A percentile compares a stretch with the other conserved stretches of the same genome.
These are phyloP conservation scores for Canavalia gladiata DNA, from an alignment of 306 rosid genomes.

Conservation along the genomic window DNA sequence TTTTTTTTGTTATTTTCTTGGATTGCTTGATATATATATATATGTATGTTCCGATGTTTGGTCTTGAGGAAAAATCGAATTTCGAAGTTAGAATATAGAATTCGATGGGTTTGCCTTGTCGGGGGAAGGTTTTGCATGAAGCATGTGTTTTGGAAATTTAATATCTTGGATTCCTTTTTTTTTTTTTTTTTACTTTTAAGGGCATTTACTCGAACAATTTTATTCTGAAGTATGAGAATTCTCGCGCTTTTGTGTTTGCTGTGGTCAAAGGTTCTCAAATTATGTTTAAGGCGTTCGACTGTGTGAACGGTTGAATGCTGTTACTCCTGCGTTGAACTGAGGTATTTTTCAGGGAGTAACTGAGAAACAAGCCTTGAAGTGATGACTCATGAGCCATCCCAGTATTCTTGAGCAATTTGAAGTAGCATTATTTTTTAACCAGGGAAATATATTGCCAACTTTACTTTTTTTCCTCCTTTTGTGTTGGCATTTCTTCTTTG, in stretches of 20 bases:
- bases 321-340: not conserved
- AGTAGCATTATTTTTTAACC: not conserved
- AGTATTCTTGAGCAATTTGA: not conserved
- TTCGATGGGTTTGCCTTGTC: not conserved
- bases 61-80: slow-evolving; percentile 14
- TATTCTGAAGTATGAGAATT: not conserved
- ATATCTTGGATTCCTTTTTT: not conserved
- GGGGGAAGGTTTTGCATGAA: not conserved
- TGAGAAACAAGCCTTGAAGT: not conserved
- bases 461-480: slow-evolving; percentile 3
- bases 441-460: not conserved
- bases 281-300: not conserved
- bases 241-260: not conserved
- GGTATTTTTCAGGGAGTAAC: slow-evolving; percentile 18
- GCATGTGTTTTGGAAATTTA: not conserved
- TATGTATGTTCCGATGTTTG: slow-evolving; percentile 1
- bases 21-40: not conserved
- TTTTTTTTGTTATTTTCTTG: not conserved
- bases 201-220: not conserved
- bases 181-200: not conserved
- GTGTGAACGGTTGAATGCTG: not conserved
- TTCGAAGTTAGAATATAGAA: slow-evolving; percentile 5
- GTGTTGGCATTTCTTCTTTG: slow-evolving; percentile 1
- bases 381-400: not conserved
- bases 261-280: not conserved